Base-by-base conservation (phyloP, 106 monocot genomes). In the Dendrobium catenatum region DNA sequence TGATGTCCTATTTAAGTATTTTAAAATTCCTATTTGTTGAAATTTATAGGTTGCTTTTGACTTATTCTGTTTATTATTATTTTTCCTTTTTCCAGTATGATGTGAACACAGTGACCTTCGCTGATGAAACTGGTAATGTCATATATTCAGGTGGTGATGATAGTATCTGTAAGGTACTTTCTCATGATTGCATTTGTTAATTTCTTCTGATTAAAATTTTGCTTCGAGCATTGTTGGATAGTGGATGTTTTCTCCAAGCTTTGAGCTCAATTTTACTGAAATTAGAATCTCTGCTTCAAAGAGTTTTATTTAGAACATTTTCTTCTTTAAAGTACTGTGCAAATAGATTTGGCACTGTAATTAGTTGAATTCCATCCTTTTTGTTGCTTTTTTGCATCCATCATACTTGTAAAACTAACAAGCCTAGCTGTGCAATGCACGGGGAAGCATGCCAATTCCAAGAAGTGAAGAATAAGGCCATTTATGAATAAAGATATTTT, bases 141-240 rank as follows among this genome's bases (percentile, higher is more conserved):
- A 75, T 96, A 77, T 94, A 90, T 84, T 96, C 96, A 78, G 96
- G 96, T 13, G 89, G 96, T 84, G 96, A 96, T 84, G 96, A 96
- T 79, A 72, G 76, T 56, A 83, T 94, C 1, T 94, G 94, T 72
- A 96, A 96, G 94, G 96, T 96, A 77, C 82, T 68, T 64, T 81
- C 37, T 66, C 16, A 42, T 42, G 17, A 31, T 17, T 80, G 4
- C 19, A 48, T 70, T 68, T 37, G 33, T 70, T 40, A 51, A 10
- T 51, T 51, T 51, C 13, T 51, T 15, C 51, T 51, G 51, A 13
- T 51, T 51, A 51, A 13, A 51, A 51, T 51, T 51, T 51, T 15
- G 51, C 16, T 51, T 51, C 2, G 51, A 51, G 13, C 13, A 51
- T 51, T 10, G 13, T 13, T 15, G 51, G 51, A 51, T 51, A 51